Evolutionary conservation across 1,139 yeast genomes (phyloP), one percentile per base, ranked within the genome.

Genomic region (Taphrina wiesneri): DNA sequence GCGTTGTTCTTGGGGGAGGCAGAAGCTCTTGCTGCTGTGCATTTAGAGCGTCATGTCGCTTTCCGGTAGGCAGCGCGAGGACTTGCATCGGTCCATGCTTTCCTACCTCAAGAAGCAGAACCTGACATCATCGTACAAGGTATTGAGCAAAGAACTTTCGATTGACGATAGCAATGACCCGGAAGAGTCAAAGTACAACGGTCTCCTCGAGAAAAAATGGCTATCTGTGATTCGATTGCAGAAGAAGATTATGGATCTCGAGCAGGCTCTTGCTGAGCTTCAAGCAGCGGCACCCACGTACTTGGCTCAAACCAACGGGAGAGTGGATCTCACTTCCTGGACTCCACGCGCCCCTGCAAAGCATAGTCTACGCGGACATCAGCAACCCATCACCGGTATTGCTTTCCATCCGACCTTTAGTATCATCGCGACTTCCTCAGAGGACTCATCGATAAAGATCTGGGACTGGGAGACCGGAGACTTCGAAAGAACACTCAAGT

Each of bases 201-300:
- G 70, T 2, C 70, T 87, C 62, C 78, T 92, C 52, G 95, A 89
- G 71, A 88, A 87, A 77, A 92, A 91, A 77, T 92, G 98, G 98
- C 82, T 88, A 0, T 87, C 96, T 0, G 95, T 92, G 4, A 80
- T 90, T 41, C 79, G 96, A 63, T 79, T 92, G 49, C 97, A 92
- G 75, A 83, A 86, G 70, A 83, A 85, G 72, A 86, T 91, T 57
- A 46, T 63, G 63, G 66, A 56, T 21, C 65, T 53, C 46, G 65
- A 62, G 45, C 54, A 45, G 41, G 28, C 46, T 25, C 56, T 60
- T 11, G 56, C 57, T 28, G 64, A 60, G 30, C 19, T 60, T 19
- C 64, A 51, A 21, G 39, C 47, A 13, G 25, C 51, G 9, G 30
- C 51, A 26, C 64, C 64, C 34, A 57, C 69, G 67, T 2, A 60